These are phyloP conservation scores for Pezicula carpinea DNA, from an alignment of 2,329 filamentous ascomycete genomes.

Conservation along the genomic window DNA sequence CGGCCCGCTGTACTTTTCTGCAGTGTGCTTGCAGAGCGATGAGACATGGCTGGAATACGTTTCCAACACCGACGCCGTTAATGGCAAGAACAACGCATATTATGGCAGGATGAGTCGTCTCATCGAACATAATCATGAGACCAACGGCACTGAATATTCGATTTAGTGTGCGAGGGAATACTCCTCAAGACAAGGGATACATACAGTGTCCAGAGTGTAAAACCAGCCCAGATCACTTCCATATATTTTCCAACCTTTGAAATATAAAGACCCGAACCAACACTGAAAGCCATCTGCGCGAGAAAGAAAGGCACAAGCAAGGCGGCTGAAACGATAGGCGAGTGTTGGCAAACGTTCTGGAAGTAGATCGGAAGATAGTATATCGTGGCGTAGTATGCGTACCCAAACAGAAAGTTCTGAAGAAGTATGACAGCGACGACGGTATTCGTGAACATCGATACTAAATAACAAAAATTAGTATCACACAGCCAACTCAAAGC, in stretches of 20 bases:
- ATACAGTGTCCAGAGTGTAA: conserved; percentile 22
- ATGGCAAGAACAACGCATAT: conserved; percentile 20
- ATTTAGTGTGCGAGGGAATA: no score
- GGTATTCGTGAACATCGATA: not conserved
- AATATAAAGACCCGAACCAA: conserved; percentile 20
- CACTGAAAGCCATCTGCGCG: conserved; percentile 19
- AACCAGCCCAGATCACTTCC: conserved; percentile 17
- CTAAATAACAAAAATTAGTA: not conserved
- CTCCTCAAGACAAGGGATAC: no score
- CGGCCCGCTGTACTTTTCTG: conserved; percentile 20
- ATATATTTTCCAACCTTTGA: conserved; percentile 18
- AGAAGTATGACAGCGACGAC: conserved; percentile 8
- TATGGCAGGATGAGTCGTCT: conserved; percentile 13
- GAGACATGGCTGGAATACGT: conserved; percentile 24
- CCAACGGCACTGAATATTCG: no score
- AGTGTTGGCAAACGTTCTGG: conserved; percentile 21
- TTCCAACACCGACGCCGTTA: conserved; percentile 25
- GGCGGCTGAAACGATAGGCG: conserved; percentile 19
- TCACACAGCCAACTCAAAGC: not conserved
- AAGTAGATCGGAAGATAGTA: conserved; percentile 27
- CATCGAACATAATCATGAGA: conserved; percentile 22
- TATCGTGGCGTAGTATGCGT: conserved; percentile 45
- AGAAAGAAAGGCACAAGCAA: conserved; percentile 23
- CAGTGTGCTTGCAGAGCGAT: conserved; percentile 25
- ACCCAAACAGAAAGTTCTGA: conserved; percentile 39